Conservation (phyloP, 345 rosid genomes). For the Conringia planisiliqua region DNA sequence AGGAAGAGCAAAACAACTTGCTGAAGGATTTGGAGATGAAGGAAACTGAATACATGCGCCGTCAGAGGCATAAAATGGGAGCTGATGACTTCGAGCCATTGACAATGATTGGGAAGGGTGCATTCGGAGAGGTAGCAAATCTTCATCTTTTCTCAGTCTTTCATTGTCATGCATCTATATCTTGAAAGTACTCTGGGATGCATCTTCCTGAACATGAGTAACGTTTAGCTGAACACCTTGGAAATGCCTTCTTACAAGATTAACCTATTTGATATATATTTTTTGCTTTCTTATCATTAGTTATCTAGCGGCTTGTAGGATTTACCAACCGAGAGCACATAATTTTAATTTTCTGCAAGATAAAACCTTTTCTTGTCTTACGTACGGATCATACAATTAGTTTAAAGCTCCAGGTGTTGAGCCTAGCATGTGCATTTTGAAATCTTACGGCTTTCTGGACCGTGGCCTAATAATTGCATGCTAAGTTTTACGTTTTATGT, state of each 20-base stretch:
- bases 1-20: constrained; percentile 90
- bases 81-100: constrained; percentile 98
- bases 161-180: not conserved
- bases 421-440: not conserved
- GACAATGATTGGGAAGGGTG: constrained; percentile 99
- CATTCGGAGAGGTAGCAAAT: constrained; percentile 89
- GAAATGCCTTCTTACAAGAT: not conserved
- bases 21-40: constrained; percentile 82
- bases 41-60: constrained; percentile 97
- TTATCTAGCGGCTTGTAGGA: not conserved
- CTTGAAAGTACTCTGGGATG: not conserved
- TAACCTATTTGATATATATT: not conserved
- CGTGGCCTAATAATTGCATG: not conserved
- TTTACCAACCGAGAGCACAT: not conserved
- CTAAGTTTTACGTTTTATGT: not conserved
- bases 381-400: not conserved
- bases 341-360: not conserved
- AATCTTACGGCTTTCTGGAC: not conserved
- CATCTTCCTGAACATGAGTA: constrained; percentile 1
- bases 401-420: not conserved
- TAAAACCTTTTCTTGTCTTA: not conserved
- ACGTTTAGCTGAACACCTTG: not conserved
- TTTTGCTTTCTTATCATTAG: not conserved
- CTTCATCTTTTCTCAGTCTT: not conserved
- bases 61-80: constrained; percentile 98